phyloP scores from a whole-genome alignment of 441 rosid genomes.

The Erodium trifolium region DNA sequence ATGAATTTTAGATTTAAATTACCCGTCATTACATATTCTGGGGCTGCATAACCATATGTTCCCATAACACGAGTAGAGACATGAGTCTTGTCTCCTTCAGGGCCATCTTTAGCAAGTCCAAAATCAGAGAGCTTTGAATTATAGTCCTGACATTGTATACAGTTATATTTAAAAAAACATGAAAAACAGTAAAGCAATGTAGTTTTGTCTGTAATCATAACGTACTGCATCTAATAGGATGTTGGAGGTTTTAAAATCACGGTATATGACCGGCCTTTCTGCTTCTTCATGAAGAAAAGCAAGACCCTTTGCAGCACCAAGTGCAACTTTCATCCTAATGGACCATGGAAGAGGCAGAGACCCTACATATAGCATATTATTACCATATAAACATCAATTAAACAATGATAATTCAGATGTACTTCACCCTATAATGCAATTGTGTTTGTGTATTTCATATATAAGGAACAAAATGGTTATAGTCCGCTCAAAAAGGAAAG shows the following conservation, averaged over 20 bases:
- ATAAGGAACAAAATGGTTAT: too few relatives aligned
- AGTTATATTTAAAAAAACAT: background rate
- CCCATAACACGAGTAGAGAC: conserved; percentile 76
- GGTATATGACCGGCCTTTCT: conserved; percentile 82
- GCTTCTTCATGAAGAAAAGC: conserved; percentile 91
- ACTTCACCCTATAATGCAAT: too few relatives aligned
- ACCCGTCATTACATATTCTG: conserved; percentile 76
- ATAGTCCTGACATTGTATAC: conserved; percentile 35
- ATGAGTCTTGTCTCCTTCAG: conserved; percentile 61
- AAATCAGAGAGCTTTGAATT: conserved; percentile 72
- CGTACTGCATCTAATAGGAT: conserved; percentile 36
- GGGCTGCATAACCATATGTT: conserved; percentile 70
- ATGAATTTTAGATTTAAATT: conserved; percentile 4
- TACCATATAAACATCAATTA: too few relatives aligned
- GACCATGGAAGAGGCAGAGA: conserved; percentile 91
- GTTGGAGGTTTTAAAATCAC: conserved; percentile 89
- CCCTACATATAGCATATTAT: conserved; percentile 33
- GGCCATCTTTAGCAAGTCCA: conserved; percentile 71
- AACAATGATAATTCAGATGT: too few relatives aligned
- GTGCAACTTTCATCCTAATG: conserved; percentile 81
- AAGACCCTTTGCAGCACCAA: conserved; percentile 91
- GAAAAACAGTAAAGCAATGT: background rate
- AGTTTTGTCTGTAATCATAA: background rate
- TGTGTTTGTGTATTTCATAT: too few relatives aligned
- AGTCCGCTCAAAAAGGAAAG: too few relatives aligned